phyloP scores from a whole-genome alignment of 495 filamentous ascomycete genomes.

The Hyaloscypha variabilis region DNA sequence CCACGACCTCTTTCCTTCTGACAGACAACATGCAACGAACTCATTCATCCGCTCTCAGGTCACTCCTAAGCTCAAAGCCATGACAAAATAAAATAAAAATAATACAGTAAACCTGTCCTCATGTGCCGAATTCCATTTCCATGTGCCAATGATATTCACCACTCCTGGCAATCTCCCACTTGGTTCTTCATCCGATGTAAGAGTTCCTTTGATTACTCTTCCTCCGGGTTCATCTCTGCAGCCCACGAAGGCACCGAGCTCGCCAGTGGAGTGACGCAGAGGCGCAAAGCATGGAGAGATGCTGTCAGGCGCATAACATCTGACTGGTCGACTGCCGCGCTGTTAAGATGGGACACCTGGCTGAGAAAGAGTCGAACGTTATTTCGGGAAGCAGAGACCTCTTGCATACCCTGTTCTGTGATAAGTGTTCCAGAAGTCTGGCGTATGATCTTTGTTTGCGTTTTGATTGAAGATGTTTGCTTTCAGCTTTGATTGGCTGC shows the following conservation, averaged over 20 bases:
- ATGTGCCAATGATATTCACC: neutral
- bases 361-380: neutral
- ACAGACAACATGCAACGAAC: neutral
- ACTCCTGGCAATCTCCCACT: neutral
- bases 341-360: neutral
- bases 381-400: neutral
- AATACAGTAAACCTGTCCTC: too few species aligned
- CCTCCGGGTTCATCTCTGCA: neutral
- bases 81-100: neutral
- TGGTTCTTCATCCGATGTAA: neutral
- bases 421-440: neutral
- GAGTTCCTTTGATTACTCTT: neutral
- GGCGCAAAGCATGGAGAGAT: neutral
- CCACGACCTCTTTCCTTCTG: neutral
- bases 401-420: neutral
- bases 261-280: neutral
- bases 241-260: neutral
- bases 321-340: neutral
- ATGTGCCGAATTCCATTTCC: neutral
- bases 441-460: neutral
- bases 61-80: neutral
- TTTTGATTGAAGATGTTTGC: neutral
- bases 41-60: neutral
- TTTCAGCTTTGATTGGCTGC: neutral
- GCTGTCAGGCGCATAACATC: neutral